Conservation (phyloP, 163 green algal species). For the Picocystis sp. region DNA sequence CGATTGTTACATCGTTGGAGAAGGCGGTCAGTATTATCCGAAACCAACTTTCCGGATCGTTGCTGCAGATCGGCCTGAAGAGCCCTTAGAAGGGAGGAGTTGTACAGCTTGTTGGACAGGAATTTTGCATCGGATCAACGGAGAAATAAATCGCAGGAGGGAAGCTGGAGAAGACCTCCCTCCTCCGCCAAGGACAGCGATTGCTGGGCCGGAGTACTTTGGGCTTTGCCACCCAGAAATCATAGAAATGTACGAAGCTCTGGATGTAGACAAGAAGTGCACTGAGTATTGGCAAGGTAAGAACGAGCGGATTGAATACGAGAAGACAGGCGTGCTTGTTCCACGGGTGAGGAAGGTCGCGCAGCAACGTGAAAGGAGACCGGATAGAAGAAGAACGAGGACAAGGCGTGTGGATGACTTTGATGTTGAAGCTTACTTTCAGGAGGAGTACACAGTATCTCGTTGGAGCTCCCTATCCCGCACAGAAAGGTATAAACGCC, state of each 20-base stretch:
- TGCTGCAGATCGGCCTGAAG: conserved; percentile 49
- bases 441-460: conserved; percentile 8
- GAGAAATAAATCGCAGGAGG: conserved; percentile 44
- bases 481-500: conserved; percentile 38
- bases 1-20: conserved; percentile 56
- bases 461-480: conserved; percentile 53
- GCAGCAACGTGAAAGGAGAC: neutral
- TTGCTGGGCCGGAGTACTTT: conserved; percentile 84
- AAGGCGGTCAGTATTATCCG: conserved; percentile 49
- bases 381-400: neutral
- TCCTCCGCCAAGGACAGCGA: conserved; percentile 74
- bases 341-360: neutral
- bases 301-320: conserved; percentile 7
- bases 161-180: conserved; percentile 34
- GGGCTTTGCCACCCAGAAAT: conserved; percentile 62
- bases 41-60: conserved; percentile 63
- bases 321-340: neutral
- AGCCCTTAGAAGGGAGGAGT: conserved; percentile 55
- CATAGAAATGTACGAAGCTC: conserved; percentile 41
- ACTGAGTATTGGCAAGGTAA: conserved; percentile 47
- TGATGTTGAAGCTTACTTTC: conserved; percentile 3
- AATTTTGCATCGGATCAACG: conserved; percentile 73
- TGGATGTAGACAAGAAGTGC: conserved; percentile 51
- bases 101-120: conserved; percentile 70
- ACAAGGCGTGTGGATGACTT: conserved; percentile 4